A percentile compares a stretch with the other conserved stretches of the same genome.
Conservation (phyloP, 1,284 basidiomycete species). For the Anthracocystis walkeri region DNA sequence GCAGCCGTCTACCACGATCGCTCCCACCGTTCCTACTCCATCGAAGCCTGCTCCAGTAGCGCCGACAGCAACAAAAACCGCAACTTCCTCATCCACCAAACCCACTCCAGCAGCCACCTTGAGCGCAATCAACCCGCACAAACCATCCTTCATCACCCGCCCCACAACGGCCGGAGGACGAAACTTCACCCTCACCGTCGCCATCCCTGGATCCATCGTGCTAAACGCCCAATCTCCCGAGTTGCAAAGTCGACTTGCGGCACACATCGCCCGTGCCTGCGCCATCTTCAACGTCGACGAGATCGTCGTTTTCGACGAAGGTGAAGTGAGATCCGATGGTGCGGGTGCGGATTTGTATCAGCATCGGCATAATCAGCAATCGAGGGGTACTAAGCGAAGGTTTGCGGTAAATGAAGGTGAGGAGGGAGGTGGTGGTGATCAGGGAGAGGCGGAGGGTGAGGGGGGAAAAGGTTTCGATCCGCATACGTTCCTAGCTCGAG, state of each 20-base stretch:
- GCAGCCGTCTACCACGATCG: background rate
- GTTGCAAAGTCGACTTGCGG: slow-evolving; percentile 63
- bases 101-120: background rate
- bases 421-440: background rate
- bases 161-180: slow-evolving; percentile 25
- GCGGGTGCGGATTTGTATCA: slow-evolving; percentile 28
- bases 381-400: slow-evolving; percentile 15
- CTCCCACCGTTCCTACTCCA: too few relatives aligned
- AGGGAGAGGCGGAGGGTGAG: slow-evolving; percentile 2
- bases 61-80: background rate
- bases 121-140: slow-evolving; percentile 46
- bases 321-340: slow-evolving; percentile 19
- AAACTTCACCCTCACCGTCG: slow-evolving; percentile 62
- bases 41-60: background rate
- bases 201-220: slow-evolving; percentile 66
- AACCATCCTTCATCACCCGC: slow-evolving; percentile 47
- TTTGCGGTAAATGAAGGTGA: slow-evolving; percentile 11
- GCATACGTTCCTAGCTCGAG: slow-evolving; percentile 59
- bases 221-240: slow-evolving; percentile 68
- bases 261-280: slow-evolving; percentile 66
- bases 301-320: slow-evolving; percentile 65
- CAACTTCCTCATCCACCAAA: background rate
- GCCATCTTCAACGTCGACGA: slow-evolving; percentile 69
- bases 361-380: slow-evolving; percentile 33
- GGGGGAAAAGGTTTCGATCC: slow-evolving; percentile 48